Conservation (phyloP, 139 green algal genomes). For the Ettlia oleoabundans region DNA sequence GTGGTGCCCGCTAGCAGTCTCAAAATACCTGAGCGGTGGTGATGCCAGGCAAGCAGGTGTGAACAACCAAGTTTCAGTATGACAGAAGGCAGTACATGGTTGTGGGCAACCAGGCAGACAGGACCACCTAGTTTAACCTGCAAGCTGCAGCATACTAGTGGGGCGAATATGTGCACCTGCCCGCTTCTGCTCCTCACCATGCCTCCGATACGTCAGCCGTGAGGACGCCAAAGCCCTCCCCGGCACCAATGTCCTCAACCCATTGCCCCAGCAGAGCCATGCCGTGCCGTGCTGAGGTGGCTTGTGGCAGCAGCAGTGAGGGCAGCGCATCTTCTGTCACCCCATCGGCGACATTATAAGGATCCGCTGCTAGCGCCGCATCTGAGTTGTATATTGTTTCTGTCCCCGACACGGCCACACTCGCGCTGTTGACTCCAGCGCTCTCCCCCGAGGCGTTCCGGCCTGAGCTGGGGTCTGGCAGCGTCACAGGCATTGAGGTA, state of each 20-base stretch:
- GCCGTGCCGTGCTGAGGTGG: neutral
- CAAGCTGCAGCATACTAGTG: too few species aligned
- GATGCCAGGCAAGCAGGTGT: neutral
- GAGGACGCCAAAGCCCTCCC: conserved; percentile 23
- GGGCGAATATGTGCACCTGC: too few species aligned
- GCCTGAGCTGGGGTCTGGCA: neutral
- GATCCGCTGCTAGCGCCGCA: neutral
- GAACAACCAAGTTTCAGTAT: too few species aligned
- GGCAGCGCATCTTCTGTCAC: conserved; percentile 5
- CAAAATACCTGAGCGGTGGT: conserved; percentile 1
- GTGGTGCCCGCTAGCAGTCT: conserved; percentile 24
- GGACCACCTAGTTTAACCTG: too few species aligned
- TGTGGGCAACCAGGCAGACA: too few species aligned
- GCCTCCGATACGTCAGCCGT: neutral
- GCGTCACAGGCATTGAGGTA: neutral
- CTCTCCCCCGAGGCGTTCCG: neutral
- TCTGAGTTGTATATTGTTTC: neutral
- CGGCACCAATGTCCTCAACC: neutral
- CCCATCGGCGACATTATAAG: neutral
- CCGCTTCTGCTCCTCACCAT: neutral
- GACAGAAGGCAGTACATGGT: too few species aligned
- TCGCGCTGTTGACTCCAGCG: neutral
- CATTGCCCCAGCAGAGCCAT: neutral
- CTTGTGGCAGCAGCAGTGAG: conserved; percentile 21
- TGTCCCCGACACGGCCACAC: conserved; percentile 1